Evolutionary conservation across 768 basidiomycete genomes (phyloP).

Genomic region (Antrodiella citrinella): DNA sequence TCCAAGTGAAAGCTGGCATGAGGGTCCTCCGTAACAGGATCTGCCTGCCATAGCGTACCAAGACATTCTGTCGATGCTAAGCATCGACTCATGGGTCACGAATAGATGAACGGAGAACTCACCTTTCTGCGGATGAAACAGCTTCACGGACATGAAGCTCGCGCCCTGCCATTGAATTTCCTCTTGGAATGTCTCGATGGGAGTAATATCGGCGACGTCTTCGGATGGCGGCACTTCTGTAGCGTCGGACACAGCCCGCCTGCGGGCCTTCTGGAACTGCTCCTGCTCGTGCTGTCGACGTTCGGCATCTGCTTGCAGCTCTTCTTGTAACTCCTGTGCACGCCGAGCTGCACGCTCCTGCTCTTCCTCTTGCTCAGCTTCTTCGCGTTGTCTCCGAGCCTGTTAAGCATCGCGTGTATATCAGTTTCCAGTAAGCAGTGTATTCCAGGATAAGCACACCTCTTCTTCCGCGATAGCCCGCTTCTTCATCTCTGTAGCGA

Average conservation of each 20-base stretch:
- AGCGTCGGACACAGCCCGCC: constrained; percentile 62
- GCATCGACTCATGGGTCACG: no score
- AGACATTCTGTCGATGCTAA: constrained; percentile 47
- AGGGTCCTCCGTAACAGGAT: constrained; percentile 65
- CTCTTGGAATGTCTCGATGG: constrained; percentile 51
- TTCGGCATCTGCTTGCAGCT: constrained; percentile 60
- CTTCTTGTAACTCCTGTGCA: constrained; percentile 54
- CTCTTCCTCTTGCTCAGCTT: constrained; percentile 45
- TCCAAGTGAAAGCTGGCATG: constrained; percentile 56
- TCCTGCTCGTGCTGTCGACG: constrained; percentile 48
- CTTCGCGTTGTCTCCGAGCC: constrained; percentile 47
- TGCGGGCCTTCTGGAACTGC: constrained; percentile 42
- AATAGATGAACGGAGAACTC: no score
- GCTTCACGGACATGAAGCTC: constrained; percentile 54
- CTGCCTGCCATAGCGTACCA: constrained; percentile 63
- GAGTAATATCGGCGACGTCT: constrained; percentile 31
- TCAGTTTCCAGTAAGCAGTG: constrained; percentile 7
- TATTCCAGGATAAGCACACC: constrained; percentile 28
- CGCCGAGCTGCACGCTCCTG: constrained; percentile 42
- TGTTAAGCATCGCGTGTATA: constrained; percentile 16
- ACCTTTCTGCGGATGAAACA: constrained; percentile 71
- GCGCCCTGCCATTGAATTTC: constrained; percentile 54
- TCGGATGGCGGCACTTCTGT: constrained; percentile 49
- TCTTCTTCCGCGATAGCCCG: constrained; percentile 64
- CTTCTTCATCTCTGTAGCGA: constrained; percentile 72